Evolutionary conservation across 176 grass and related monocot genomes (phyloP).

Genomic region (Paspalum notatum): DNA sequence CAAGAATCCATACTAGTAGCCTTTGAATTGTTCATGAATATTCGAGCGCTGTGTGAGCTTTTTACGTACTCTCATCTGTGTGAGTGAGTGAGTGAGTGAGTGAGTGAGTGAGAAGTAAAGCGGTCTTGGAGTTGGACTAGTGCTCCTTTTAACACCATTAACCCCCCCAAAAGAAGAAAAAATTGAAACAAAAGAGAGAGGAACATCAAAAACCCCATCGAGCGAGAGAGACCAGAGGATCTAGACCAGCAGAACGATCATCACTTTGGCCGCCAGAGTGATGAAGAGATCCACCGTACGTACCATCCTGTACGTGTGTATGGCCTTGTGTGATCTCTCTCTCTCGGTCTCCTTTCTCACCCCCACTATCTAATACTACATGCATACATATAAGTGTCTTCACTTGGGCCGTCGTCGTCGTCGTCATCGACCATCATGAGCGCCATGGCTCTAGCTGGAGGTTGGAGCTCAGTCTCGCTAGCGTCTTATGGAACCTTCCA

Average conservation of each 20-base stretch:
- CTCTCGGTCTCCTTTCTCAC: not conserved
- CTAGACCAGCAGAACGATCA: not conserved
- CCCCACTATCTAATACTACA: slow-evolving; percentile 16
- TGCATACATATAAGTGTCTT: slow-evolving; percentile 42
- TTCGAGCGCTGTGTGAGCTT: slow-evolving; percentile 49
- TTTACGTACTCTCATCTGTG: slow-evolving; percentile 29
- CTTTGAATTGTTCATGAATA: slow-evolving; percentile 26
- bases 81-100: slow-evolving; percentile 5
- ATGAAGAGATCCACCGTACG: not conserved
- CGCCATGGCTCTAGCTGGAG: not conserved
- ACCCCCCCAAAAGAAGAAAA: slow-evolving; percentile 40
- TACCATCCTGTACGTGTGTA: slow-evolving; percentile 22
- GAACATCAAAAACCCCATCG: slow-evolving; percentile 46
- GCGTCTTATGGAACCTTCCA: slow-evolving; percentile 30
- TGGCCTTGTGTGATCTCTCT: not conserved
- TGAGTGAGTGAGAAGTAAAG: too few species aligned
- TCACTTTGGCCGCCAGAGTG: slow-evolving; percentile 48
- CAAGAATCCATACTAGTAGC: slow-evolving; percentile 10
- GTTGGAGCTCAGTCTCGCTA: not conserved
- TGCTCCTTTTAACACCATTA: slow-evolving; percentile 66
- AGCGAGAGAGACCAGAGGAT: slow-evolving; percentile 26
- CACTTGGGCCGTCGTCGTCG: slow-evolving; percentile 7
- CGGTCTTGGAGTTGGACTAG: slow-evolving; percentile 39
- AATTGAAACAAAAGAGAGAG: not conserved
- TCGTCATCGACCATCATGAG: slow-evolving; percentile 43